Evolutionary conservation across 495 filamentous ascomycete genomes (phyloP).

Genomic region (Penicillium coprophilum): DNA sequence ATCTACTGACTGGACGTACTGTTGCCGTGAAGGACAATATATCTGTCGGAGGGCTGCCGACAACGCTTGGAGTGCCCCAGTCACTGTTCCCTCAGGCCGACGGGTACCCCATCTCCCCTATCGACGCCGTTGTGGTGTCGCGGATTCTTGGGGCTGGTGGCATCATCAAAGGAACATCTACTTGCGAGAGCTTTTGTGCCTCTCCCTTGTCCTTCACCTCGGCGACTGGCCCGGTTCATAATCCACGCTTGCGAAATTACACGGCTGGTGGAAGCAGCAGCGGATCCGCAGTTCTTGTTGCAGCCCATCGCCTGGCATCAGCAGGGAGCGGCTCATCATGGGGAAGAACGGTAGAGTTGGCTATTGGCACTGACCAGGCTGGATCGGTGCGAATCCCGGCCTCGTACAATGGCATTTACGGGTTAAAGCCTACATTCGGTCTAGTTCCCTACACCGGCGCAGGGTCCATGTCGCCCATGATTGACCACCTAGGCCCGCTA

Average conservation of each 20-base stretch:
- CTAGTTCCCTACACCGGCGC: slow-evolving; percentile 53
- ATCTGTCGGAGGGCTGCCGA: slow-evolving; percentile 34
- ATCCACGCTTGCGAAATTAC: slow-evolving; percentile 38
- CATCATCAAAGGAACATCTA: slow-evolving; percentile 35
- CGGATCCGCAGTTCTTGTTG: slow-evolving; percentile 52
- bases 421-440: slow-evolving; percentile 49
- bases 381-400: slow-evolving; percentile 56
- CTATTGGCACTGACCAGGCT: slow-evolving; percentile 58
- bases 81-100: slow-evolving; percentile 19
- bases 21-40: slow-evolving; percentile 43
- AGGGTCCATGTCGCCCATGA: slow-evolving; percentile 36
- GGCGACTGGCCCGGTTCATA: slow-evolving; percentile 47
- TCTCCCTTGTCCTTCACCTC: slow-evolving; percentile 38
- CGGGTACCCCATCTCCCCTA: slow-evolving; percentile 25
- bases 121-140: slow-evolving; percentile 41
- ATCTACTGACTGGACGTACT: slow-evolving; percentile 27
- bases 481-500: slow-evolving; percentile 54
- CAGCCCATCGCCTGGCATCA: slow-evolving; percentile 33
- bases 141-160: slow-evolving; percentile 42
- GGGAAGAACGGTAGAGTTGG: slow-evolving; percentile 47
- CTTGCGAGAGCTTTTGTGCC: slow-evolving; percentile 46
- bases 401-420: slow-evolving; percentile 43
- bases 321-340: slow-evolving; percentile 19
- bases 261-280: slow-evolving; percentile 54
- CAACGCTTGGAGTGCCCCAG: slow-evolving; percentile 27